A percentile compares a stretch with the other conserved stretches of the same genome.
These are phyloP conservation scores for Globisporangium cystogenes DNA, from an alignment of 352 stramenopile species.

Conservation along the genomic window DNA sequence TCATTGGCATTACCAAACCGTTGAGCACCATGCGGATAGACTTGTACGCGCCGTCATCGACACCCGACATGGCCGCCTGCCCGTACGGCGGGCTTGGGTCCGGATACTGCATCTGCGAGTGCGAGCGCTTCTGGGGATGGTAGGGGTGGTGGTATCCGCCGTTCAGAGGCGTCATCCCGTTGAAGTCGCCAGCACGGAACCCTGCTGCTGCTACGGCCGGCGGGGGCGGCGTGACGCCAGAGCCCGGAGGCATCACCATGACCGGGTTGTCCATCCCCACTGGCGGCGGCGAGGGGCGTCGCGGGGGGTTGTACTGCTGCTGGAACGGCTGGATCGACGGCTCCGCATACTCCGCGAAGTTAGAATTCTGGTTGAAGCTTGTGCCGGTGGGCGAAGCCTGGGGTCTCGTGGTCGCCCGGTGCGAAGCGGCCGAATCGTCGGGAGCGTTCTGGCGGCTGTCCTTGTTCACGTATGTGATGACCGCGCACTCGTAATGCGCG, in stretches of 20 bases:
- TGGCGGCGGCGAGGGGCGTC: neutral
- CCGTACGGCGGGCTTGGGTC: neutral
- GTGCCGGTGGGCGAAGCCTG: neutral
- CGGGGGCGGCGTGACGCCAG: too few relatives aligned
- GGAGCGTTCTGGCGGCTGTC: constrained; percentile 9
- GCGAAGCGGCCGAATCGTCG: neutral
- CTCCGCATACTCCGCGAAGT: constrained; percentile 7
- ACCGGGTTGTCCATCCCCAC: neutral
- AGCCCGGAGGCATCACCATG: neutral
- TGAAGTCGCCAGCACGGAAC: too few relatives aligned
- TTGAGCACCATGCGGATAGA: constrained; percentile 73
- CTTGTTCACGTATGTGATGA: constrained; percentile 74
- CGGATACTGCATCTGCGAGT: neutral
- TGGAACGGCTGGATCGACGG: neutral
- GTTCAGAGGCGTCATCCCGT: neutral
- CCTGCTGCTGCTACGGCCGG: neutral
- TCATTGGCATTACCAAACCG: constrained; percentile 52
- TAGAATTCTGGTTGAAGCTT: constrained; percentile 4
- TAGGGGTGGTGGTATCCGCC: neutral
- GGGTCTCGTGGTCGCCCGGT: too few relatives aligned
- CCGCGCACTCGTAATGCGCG: constrained; percentile 54
- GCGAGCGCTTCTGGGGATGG: constrained; percentile 4
- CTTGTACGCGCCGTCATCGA: constrained; percentile 36
- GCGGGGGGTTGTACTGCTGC: neutral
- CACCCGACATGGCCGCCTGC: neutral